Evolutionary conservation across 1,139 yeast genomes (phyloP), one percentile per base, ranked within the genome.

Genomic region (Blastobotrys niveus): DNA sequence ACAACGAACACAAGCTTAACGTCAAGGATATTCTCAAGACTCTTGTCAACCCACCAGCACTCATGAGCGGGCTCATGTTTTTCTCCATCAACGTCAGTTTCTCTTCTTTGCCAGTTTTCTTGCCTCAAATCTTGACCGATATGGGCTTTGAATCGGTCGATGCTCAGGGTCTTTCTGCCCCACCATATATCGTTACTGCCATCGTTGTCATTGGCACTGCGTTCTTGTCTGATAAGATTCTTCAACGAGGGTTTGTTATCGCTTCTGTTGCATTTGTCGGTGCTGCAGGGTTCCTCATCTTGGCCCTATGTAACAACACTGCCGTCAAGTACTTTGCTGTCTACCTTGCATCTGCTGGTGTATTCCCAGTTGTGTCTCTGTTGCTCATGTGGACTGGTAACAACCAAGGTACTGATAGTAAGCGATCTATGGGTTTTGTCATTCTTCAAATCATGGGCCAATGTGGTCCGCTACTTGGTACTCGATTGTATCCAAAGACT

Each of bases 381-480:
- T 50, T 59, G 22, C 46, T 61, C 27, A 49, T 61, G 10, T 62
- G 66, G 66, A 53, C 54, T 9, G 60, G 59, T 31, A 62, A 63
- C 46, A 62, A 63, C 48, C 65, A 61, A 37, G 60, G 63, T 9
- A 51, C 61, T 12, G 65, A 62, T 38, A 48, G 62, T 8, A 52
- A 54, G 25, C 52, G 62, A 39, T 61, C 62, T 22, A 52, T 54
- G 14, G 64, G 63, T 7, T 56, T 53, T 43, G 58, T 61, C 26
- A 40, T 62, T 43, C 44, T 62, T 21, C 62, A 62, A 45, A 48
- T 59, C 14, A 48, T 61, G 25, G 66, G 66, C 18, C 63, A 62
- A 45, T 60, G 63, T 34, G 65, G 65, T 7, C 64, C 66, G 8
- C 40, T 62, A 22, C 52, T 63, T 3, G 66, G 66, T 4, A 61